Evolutionary conservation across 257 asterid species (phyloP), one percentile per base, ranked within the genome.

Genomic region (Vinca minor): DNA sequence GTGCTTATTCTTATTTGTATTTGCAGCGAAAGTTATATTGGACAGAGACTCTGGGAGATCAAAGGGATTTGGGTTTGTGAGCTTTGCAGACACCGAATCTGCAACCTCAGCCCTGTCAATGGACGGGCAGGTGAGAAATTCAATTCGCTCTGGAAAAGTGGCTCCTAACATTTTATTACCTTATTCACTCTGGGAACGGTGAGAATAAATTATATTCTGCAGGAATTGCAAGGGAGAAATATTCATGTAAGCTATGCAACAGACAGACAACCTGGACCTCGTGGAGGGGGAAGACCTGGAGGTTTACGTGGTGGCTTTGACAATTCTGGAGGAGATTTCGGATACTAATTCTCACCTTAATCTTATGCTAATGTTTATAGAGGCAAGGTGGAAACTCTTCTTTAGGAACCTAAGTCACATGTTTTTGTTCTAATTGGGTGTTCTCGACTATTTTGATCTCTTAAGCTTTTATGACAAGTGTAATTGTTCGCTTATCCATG

Each of bases 41-140:
- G 93, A 89, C 63, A 82, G 98, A 72, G 95, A 88, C 58, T 64
- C 86, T 0, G 95, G 95, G 59, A 84, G 77, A 68, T 91, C 96
- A 0, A 83, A 77, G 73, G 95, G 98, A 49, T 86, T 88, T 63
- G 98, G 95, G 9, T 91, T 91, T 34, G 95, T 91, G 73, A 82
- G 72, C 75, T 92, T 62, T 73, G 26, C 83, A 0, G 63, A 50
- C 10, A 79, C 71, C 0, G 86, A 86, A 36, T 69, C 74, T 75
- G 98, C 96, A 29, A 68, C 49, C 59, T 77, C 86, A 5, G 98
- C 96, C 13, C 39, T 82, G 53, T 84, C 88, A 62, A 83, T 92
- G 98, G 96, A 92, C 76, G 95, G 95, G 68, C 85, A 86, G 83
- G 98, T 88, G 64, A 69, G 71, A 34, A 4, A 38, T 47, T 38